Conservation (phyloP, 2,329 filamentous ascomycete genomes). For the Alternaria brassicicola region DNA sequence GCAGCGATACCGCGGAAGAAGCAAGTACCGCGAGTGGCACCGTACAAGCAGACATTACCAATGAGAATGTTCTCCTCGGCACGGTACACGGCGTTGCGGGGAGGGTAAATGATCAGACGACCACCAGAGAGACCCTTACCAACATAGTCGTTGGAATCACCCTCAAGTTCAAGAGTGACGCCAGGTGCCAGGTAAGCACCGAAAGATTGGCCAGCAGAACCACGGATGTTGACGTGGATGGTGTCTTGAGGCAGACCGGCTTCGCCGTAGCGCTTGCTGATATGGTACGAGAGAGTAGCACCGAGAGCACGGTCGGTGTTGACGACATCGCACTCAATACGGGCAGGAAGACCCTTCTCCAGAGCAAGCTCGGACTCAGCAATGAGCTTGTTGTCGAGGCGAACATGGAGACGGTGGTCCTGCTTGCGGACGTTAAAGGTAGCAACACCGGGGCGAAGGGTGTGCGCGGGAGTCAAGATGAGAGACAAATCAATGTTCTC, state of each 20-base stretch:
- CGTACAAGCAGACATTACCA: conserved; percentile 94
- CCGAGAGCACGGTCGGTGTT: conserved; percentile 96
- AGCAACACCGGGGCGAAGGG: conserved; percentile 88
- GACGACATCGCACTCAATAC: conserved; percentile 94
- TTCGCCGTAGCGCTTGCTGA: conserved; percentile 90
- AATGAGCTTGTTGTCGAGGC: conserved; percentile 96
- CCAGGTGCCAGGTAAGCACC: conserved; percentile 92
- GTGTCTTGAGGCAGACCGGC: conserved; percentile 88
- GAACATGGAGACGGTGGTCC: conserved; percentile 90
- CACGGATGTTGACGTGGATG: conserved; percentile 94
- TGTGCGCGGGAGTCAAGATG: conserved; percentile 94
- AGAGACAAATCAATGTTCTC: conserved; percentile 91
- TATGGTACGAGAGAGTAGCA: conserved; percentile 92
- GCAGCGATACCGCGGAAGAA: conserved; percentile 98
- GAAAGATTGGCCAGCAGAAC: conserved; percentile 95
- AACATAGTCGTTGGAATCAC: conserved; percentile 95
- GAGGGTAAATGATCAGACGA: conserved; percentile 90
- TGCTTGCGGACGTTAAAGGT: conserved; percentile 99
- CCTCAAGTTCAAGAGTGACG: conserved; percentile 92
- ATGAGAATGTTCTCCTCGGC: conserved; percentile 94
- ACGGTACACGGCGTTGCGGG: conserved; percentile 88
- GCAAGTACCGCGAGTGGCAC: conserved; percentile 86
- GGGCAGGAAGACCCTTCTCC: conserved; percentile 89
- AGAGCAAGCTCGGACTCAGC: conserved; percentile 92
- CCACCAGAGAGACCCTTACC: conserved; percentile 95